Evolutionary conservation across 176 grass and related monocot genomes (phyloP), one percentile per base, ranked within the genome.

Genomic region (Themeda triandra): DNA sequence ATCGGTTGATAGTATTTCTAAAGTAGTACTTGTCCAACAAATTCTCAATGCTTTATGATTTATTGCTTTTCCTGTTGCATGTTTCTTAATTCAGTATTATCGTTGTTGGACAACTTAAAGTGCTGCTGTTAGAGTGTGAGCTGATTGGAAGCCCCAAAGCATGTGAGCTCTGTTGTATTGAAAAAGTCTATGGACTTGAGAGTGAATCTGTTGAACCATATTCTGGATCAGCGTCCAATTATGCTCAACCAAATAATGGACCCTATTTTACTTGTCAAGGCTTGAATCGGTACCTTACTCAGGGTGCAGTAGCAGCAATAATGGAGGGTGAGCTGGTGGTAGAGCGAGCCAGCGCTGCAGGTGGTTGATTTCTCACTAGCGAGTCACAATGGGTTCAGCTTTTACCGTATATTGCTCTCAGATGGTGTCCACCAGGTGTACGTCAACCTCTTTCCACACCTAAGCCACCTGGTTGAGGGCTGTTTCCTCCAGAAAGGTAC

Each of bases 121-220:
- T 77, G 4, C 23, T 78, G 35, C 54, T 0, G 14, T 41, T n/a
- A 63, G 54, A 41, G 54, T 78, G 33, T 18, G 35, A 78, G n/a
- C 35, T 41, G 33, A 78, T 78, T 41, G 75, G 75, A 78, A 78
- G 54, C 33, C 75, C 75, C 56, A 78, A 78, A 78, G 4, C 54
- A 63, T 63, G 17, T 78, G 54, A 63, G 33, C 35, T 63, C n/a
- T 41, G 54, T 39, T 62, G 75, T 35, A 77, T 40, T 1, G 9
- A 39, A 78, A 40, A 63, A 19, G 10, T 36, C 4, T 78, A 15
- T 40, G 54, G 21, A 17, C 33, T 40, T 4, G 3, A 27, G 54
- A 63, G 9, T 44, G 39, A 41, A n/a, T 40, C 11, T 69, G 23
- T 23, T 70, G 36, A 41, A 24, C 19, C 35, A 70, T 25, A 71